phyloP scores from a whole-genome alignment of 176 grass and related monocot species.

The Triticum dicoccoides region DNA sequence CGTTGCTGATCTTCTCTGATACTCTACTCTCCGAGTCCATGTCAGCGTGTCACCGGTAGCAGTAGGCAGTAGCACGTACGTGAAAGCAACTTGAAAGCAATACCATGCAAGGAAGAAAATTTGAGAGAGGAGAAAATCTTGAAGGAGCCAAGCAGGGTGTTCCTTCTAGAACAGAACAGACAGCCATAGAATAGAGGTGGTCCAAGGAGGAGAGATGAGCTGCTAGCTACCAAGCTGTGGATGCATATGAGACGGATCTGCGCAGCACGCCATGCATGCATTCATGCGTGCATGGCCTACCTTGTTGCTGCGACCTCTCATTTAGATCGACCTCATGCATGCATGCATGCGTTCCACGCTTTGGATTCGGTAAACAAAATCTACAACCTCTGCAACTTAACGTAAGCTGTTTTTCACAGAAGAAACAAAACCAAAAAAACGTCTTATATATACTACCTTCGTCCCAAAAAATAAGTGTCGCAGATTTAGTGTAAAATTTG shows the following conservation, averaged over 20 bases:
- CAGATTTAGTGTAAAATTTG: too few species aligned
- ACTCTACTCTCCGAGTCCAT: not conserved
- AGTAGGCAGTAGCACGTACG: not conserved
- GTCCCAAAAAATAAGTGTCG: too few species aligned
- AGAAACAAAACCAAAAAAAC: too few species aligned
- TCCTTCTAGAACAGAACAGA: slow-evolving; percentile 44
- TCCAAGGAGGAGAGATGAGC: slow-evolving; percentile 22
- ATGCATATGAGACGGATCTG: slow-evolving; percentile 33
- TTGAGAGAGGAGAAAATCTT: not conserved
- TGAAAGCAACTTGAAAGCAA: not conserved
- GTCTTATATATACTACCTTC: too few species aligned
- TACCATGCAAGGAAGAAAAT: not conserved
- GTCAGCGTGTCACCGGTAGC: too few species aligned
- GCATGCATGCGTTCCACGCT: not conserved
- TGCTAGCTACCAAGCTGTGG: slow-evolving; percentile 17
- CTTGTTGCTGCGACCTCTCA: not conserved
- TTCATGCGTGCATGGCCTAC: not conserved
- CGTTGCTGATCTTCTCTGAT: not conserved
- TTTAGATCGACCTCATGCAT: not conserved
- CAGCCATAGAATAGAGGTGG: slow-evolving; percentile 10
- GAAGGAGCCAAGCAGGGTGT: not conserved
- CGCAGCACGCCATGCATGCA: slow-evolving; percentile 7
- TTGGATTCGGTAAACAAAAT: not conserved
- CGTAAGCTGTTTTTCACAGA: too few species aligned
- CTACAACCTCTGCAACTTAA: too few species aligned